Evolutionary conservation across 768 basidiomycete species (phyloP).

Genomic region (Paxillus ammoniavirescens): DNA sequence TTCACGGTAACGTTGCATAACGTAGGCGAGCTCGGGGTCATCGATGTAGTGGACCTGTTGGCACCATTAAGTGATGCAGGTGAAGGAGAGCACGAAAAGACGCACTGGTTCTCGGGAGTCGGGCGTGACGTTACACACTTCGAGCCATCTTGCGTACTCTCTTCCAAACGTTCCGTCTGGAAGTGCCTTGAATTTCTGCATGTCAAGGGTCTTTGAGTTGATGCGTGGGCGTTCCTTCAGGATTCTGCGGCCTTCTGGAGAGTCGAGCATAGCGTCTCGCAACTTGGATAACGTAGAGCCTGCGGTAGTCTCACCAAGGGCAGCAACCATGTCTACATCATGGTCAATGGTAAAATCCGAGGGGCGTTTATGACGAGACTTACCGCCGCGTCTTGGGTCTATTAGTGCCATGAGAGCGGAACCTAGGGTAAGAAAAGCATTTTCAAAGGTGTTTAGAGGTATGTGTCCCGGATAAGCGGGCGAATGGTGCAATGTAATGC

Average conservation of each 20-base stretch:
- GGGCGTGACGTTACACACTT: conserved; percentile 84
- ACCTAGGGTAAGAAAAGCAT: conserved; percentile 80
- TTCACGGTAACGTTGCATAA: conserved; percentile 97
- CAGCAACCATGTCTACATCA: conserved; percentile 88
- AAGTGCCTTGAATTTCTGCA: conserved; percentile 60
- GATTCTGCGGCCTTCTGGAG: conserved; percentile 80
- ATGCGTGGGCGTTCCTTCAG: conserved; percentile 83
- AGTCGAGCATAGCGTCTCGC: conserved; percentile 73
- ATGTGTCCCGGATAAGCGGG: conserved; percentile 78
- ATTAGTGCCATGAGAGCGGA: conserved; percentile 79
- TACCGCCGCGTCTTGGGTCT: conserved; percentile 84
- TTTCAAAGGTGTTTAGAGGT: conserved; percentile 79
- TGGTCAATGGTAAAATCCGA: not conserved
- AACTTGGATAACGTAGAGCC: conserved; percentile 73
- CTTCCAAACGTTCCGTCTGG: conserved; percentile 83
- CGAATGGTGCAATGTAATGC: conserved; percentile 6
- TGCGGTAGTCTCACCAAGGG: conserved; percentile 90
- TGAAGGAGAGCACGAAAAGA: not conserved
- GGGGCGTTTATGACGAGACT: conserved; percentile 22
- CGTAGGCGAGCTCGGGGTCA: conserved; percentile 94
- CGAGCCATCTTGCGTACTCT: conserved; percentile 88
- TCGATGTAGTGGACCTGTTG: conserved; percentile 88
- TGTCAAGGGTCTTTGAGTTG: conserved; percentile 71
- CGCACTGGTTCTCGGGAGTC: conserved; percentile 90
- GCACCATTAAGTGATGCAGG: conserved; percentile 1